Base-by-base conservation (phyloP, 2,329 filamentous ascomycete genomes). In the Exophiala calicioides region DNA sequence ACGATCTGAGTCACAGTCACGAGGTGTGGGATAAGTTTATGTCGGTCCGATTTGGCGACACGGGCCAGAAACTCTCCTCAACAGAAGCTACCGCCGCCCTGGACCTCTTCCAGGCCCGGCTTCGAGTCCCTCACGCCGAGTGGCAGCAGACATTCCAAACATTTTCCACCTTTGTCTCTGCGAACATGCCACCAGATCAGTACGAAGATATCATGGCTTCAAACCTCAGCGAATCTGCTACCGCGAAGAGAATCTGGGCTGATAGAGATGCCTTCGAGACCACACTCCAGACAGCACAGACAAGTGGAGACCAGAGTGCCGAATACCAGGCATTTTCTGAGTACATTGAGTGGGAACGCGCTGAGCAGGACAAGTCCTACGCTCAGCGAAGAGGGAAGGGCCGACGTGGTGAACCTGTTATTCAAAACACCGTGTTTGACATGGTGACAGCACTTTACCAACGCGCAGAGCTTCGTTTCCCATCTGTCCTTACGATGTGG, bases 301-400 rank as follows among this genome's bases (percentile, higher is more conserved):
- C 77, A 32, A 66, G 70, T n/a, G 71, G 70, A 24, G 79, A 84
- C 53, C 68, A 65, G 44, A 64, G 66, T n/a, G 66, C 70, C 6
- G 75, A 82, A 50, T 80, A 78, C 65, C 65, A 67, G 15, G 67
- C 73, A 3, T 78, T 78, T 53, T 68, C 66, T 3, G 80, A 86
- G 44, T 98, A 98, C 60, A 73, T 97, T 13, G 83, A 88, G 43
- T 96, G 88, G 86, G 93, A 98, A 71, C 78, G 84, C 60, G 73
- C 68, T 13, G 80, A 53, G 27, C 32, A 50, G 82, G 61, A 75
- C 74, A 54, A 77, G 77, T 13, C 34, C 12, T 21, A 13, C 18
- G 31, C 39, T 15, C 26, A 37, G 13, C 57, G 78, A 78, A 52
- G 82, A 76, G 59, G 67, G 72, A 49, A 50, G 18, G 52, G 39